Base-by-base conservation (phyloP, 2,329 filamentous ascomycete genomes). In the Aquanectria penicillioides region DNA sequence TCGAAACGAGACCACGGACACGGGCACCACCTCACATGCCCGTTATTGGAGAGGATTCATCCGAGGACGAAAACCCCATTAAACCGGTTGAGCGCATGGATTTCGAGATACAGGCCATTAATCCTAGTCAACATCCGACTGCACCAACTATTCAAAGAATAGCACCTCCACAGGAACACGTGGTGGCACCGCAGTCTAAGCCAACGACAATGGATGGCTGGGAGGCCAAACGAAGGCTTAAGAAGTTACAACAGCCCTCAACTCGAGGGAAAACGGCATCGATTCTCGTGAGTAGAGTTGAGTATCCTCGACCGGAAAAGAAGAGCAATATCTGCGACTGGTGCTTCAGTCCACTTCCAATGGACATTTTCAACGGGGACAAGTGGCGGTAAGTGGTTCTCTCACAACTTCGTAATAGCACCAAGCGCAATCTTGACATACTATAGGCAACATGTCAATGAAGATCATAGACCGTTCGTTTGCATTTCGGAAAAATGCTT, bases 401-500 rank as follows among this genome's bases (percentile, higher is more conserved):
- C n/a, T 25, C 22, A 5, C 3, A 17, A 3, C 4, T 7, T 4
- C n/a, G 15, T 17, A 15, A 15, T 13, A n/a, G 13, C 6, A 3
- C 31, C 31, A 4, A 34, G n/a, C n/a, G n/a, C 15, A 5, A 41
- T 31, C 11, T 15, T 46, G 9, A 46, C n/a, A 22, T 31, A 13
- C 31, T 18, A 20, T 12, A 46, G 41, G 25, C 41, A 46, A 11
- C 41, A 46, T n/a, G 13, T 46, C 25, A 46, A 46, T n/a, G 41
- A 46, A 20, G 41, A 46, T 13, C 25, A 31, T 10, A 31, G n/a
- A 12, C 41, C 41, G 2, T 46, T 31, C 11, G 23, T 33, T 33
- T 46, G 12, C 10, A 55, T 59, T 18, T 59, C 57, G 7, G 57
- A 59, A 13, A 59, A 56, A 2, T 59, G 57, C 17, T 38, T 38